Base-by-base conservation (phyloP, 768 basidiomycete genomes). In the Myochromella boudieri region DNA sequence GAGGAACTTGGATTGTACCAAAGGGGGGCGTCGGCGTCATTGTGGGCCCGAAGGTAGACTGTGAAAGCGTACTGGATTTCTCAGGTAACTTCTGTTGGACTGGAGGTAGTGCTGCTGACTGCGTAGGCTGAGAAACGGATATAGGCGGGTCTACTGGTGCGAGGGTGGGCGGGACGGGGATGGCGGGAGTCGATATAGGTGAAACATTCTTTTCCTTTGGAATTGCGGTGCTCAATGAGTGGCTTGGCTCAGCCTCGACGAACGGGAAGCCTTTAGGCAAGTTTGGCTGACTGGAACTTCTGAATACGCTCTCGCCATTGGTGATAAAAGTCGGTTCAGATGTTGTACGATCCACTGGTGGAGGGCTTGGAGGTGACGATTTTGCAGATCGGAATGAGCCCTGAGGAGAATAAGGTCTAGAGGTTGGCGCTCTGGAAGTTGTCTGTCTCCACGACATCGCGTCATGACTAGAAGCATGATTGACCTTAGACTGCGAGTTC, bases 211-310 rank as follows among this genome's bases (percentile, higher is more conserved):
- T 27, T 39, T 37, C 37, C 20, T 20, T 22, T 6, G 24, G 22
- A 39, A 9, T 25, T 3, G 25, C 9, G 28, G 27, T 10, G 40
- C 15, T 37, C 8, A 10, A 6, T 17, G 33, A 15, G 29, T n/a
- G 29, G 14, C 12, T 17, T 18, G 14, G 32, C 20, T 49, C 54
- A 18, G 51, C 34, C 31, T 42, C 46, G 12, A 41, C 18, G 34
- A 48, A 55, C 2, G 54, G 57, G 33, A 58, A 58, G 6, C 54
- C 54, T 27, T 49, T 38, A 1, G 51, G 57, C 31, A 53, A 47
- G 28, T 15, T 55, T 18, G 52, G 54, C 34, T 45, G 49, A 24
- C 46, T 44, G 17, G 57, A 51, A 10, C 54, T 47, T 36, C 48
- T 38, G 29, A 53, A 53, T n/a, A 53, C 18, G 18, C 28, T 42